A percentile compares a stretch with the other conserved stretches of the same genome.
Evolutionary conservation across 805 yeast genomes (phyloP).

Genomic region (Teunomyces atbi): DNA sequence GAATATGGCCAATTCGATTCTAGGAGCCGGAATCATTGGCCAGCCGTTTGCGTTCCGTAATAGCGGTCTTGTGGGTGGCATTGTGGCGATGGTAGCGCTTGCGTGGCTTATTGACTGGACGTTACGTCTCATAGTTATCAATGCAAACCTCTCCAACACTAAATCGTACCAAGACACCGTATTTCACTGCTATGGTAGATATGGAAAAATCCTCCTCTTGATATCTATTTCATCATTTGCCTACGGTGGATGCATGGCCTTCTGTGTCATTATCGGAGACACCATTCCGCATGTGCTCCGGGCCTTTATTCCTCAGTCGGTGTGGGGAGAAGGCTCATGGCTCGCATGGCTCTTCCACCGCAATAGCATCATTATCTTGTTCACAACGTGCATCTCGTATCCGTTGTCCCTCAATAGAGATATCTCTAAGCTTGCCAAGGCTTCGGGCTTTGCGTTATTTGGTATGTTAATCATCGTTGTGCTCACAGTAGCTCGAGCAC

Average conservation of each 20-base stretch:
- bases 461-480: conserved; percentile 80
- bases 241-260: conserved; percentile 91
- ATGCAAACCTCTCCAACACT: conserved; percentile 74
- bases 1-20: conserved; percentile 94
- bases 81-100: conserved; percentile 55
- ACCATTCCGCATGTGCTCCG: conserved; percentile 87
- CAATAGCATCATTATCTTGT: conserved; percentile 65
- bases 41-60: conserved; percentile 86
- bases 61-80: conserved; percentile 75
- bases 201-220: conserved; percentile 66
- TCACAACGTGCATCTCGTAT: conserved; percentile 71
- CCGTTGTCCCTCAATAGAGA: conserved; percentile 81
- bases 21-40: conserved; percentile 96
- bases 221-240: conserved; percentile 86
- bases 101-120: conserved; percentile 89
- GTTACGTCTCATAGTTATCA: conserved; percentile 69
- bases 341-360: conserved; percentile 60
- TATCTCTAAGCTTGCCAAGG: conserved; percentile 82
- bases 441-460: conserved; percentile 79
- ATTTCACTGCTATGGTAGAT: conserved; percentile 68
- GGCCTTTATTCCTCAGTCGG: conserved; percentile 54
- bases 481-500: conserved; percentile 74
- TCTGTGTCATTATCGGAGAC: conserved; percentile 92
- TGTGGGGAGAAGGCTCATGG: conserved; percentile 26
- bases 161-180: conserved; percentile 85